Base-by-base conservation (phyloP, 352 stramenopile species). In the Pythium aquatile region DNA sequence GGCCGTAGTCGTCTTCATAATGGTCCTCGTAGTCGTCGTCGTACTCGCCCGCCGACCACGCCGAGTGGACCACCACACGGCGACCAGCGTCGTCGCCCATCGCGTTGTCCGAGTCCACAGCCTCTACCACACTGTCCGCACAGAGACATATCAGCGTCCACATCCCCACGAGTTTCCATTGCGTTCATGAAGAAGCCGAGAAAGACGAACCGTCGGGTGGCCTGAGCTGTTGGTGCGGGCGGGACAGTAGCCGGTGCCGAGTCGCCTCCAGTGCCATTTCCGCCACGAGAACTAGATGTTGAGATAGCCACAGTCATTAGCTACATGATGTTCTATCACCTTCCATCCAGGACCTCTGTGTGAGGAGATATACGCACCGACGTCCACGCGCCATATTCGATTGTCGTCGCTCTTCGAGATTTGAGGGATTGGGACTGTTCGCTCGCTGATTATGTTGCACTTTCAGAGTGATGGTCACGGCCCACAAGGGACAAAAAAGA, bases 1-100 rank as follows among this genome's bases (percentile, higher is more conserved):
- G 39, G 1, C 30, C 49, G 49, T 56, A 9, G 13, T 37, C 49
- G 26, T 56, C 0, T 4, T 60, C 39, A 8, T 59, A 49, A 11
- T 58, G 33, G 47, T 59, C 26, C 30, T 51, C 55, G 40, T 56
- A 54, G 10, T 52, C 60, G 16, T 66, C 40, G 28, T 49, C 40
- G 11, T 35, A 37, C 5, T 10, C 51, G 28, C 29, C 51, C 20
- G 17, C 26, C 14, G 26, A 10, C 51, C 51, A 56, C 17, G 26
- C 51, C 51, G 51, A 26, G 51, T 56, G 29, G 26, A 10, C 26
- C 5, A 29, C 46, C 14, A 20, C 9, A 20, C 20, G n/a, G 10
- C 39, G 33, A 6, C 30, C 28, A 56, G 35, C 39, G 29, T 17
- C 20, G 32, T 33, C 33, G 42, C 8, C 20, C 48, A 52, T 65